phyloP scores from a whole-genome alignment of 139 green algal genomes.

The Marvania coccoides region DNA sequence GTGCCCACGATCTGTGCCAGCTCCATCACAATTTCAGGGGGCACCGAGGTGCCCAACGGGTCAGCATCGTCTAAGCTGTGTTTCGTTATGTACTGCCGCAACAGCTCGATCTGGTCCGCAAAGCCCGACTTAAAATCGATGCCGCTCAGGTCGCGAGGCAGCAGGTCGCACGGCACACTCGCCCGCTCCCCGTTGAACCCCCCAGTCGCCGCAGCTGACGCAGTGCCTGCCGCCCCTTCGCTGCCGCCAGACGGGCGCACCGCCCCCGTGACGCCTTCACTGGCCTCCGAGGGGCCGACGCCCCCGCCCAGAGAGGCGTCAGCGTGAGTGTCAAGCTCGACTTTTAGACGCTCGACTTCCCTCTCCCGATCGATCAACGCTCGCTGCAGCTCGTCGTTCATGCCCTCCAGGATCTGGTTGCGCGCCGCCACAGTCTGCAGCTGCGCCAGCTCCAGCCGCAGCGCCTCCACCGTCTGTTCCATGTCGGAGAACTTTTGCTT shows the following conservation, averaged over 20 bases:
- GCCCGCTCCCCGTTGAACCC: neutral
- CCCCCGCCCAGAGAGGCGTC: neutral
- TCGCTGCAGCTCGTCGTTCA: constrained; percentile 22
- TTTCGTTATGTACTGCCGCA: constrained; percentile 14
- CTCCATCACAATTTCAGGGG: neutral
- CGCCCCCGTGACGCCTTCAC: neutral
- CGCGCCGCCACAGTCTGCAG: constrained; percentile 9
- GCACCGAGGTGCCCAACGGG: neutral
- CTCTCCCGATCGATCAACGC: constrained; percentile 16
- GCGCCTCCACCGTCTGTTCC: constrained; percentile 12
- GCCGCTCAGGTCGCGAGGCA: constrained; percentile 8
- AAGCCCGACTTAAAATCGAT: constrained; percentile 29
- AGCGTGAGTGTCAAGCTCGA: neutral
- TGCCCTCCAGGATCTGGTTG: constrained; percentile 27
- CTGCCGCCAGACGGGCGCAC: neutral
- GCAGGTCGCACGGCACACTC: constrained; percentile 7
- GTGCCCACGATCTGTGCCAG: constrained; percentile 17
- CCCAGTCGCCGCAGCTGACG: neutral
- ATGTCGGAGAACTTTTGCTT: constrained; percentile 33
- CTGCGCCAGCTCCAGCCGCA: neutral
- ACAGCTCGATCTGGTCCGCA: constrained; percentile 2
- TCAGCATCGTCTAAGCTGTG: constrained; percentile 3
- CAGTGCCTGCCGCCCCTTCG: neutral
- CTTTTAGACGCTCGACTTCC: constrained; percentile 26
- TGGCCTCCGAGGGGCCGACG: neutral